These are phyloP conservation scores for Didymosphaeria variabile DNA, from an alignment of 2,329 filamentous ascomycete species.

Conservation along the genomic window DNA sequence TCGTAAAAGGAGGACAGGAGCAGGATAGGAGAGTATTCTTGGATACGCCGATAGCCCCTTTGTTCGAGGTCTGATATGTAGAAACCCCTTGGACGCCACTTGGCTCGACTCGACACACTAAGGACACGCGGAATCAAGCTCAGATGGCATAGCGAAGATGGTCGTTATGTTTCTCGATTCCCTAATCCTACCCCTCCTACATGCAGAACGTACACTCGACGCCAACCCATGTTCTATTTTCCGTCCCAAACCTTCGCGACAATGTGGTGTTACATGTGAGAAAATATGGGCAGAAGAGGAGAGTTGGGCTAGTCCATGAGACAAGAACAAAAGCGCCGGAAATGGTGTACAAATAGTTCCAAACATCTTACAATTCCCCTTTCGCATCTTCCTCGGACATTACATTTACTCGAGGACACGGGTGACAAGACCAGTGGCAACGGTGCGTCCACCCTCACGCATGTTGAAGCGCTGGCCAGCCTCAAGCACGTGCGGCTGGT, in stretches of 20 bases:
- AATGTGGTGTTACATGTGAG: slow-evolving; percentile 13
- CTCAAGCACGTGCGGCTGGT: slow-evolving; percentile 87
- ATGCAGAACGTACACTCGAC: slow-evolving; percentile 10
- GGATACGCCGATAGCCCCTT: not conserved
- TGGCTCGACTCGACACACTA: not conserved
- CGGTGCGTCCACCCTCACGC: slow-evolving; percentile 84
- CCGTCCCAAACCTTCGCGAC: slow-evolving; percentile 7
- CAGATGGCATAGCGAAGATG: not conserved
- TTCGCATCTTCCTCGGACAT: not conserved
- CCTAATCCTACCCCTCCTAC: not conserved
- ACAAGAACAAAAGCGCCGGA: slow-evolving; percentile 18
- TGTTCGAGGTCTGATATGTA: not conserved
- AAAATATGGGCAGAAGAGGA: slow-evolving; percentile 18
- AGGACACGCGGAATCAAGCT: not conserved
- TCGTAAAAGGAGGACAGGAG: slow-evolving; percentile 14
- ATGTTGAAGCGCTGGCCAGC: slow-evolving; percentile 96
- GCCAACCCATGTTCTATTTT: slow-evolving; percentile 19
- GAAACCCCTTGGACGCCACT: no score
- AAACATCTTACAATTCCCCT: slow-evolving; percentile 15
- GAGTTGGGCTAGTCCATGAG: slow-evolving; percentile 18
- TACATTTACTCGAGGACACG: slow-evolving; percentile 46
- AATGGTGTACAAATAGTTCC: slow-evolving; percentile 20
- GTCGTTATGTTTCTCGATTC: slow-evolving; percentile 4
- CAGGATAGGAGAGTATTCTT: slow-evolving; percentile 4
- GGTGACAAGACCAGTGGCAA: slow-evolving; percentile 52